Base-by-base conservation (phyloP, 495 filamentous ascomycete genomes). In the Cudoniella acicularis region DNA sequence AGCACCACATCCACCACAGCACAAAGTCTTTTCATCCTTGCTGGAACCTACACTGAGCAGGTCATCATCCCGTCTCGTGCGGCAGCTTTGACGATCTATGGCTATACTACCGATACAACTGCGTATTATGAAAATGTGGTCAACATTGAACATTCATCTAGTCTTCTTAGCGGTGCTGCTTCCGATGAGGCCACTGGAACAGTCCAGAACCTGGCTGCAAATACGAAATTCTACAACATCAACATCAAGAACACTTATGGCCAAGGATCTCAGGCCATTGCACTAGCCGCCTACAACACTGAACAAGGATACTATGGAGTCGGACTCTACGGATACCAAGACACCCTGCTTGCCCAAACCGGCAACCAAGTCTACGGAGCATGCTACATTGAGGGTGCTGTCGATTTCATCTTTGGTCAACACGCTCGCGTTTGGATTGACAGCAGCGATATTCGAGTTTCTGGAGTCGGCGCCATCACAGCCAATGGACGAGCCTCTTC, bases 371-470 rank as follows among this genome's bases (percentile, higher is more conserved):
- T 80, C 46, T 82, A 75, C 68, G 72, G 62, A 20, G 72, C 73
- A 11, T 75, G 69, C 67, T 69, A 72, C 53, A 80, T 82, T 60
- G 60, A 74, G 52, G 79, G 79, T 20, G 75, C 78, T 10, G 71
- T 75, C 26, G 78, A 82, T 63, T 80, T 80, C 64, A 79, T 81
- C 64, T 82, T 80, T 26, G 86, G 86, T 6, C 82, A 85, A 68
- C 69, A 73, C 22, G 81, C 80, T 10, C 70, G 69, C 10, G 79
- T 77, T 10, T 89, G 85, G 85, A 85, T 88, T 62, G 81, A 87
- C 61, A 63, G 70, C 22, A 76, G 73, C 41, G 78, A 81, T 57
- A 81, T 88, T 57, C 67, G 76, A 3, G 81, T 87, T 17, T 72
- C 80, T 26, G 70, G 72, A 23, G 57, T 68, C 1, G 81, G 79